Evolutionary conservation across 352 stramenopile genomes (phyloP), one percentile per base, ranked within the genome.

Genomic region (Halophytophthora batemanensis): DNA sequence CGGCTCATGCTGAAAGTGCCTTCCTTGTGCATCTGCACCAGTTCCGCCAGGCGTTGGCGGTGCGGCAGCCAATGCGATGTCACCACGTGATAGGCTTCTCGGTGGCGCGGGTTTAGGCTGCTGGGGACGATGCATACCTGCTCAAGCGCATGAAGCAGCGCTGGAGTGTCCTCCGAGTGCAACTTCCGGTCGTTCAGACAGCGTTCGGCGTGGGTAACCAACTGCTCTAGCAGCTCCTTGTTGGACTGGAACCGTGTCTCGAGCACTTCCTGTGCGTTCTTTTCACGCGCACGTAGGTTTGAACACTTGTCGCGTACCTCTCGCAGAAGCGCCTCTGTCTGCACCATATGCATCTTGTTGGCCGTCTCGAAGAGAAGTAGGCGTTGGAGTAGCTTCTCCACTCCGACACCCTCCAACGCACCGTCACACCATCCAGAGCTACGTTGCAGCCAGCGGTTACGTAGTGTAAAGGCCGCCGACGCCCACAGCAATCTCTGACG

Each of bases 331-430:
- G 66, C 62, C 34, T 86, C 65, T 0, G 76, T 86, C n/a, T 76
- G 57, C 10, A 82, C 50, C 79, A 90, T 90, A 61, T 90, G 69
- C 76, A 90, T 87, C 22, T 86, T 86, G 59, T 90, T 86, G 5
- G 71, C 79, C 14, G 70, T 63, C 22, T 83, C 75, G 36, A 86
- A 82, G 4, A 87, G 42, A 15, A 87, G 47, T 10, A 90, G 53
- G 21, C 65, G 66, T 34, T 84, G 50, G 22, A 90, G 47, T 2
- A 90, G 48, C 5, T 84, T 56, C 22, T 86, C 83, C 0, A 90
- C 74, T 17, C 79, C 79, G 0, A 82, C 79, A n/a, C 77, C 77
- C 28, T 77, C 64, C n/a, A 57, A 53, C 29, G 66, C 59, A 17
- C 37, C 31, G 31, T 90, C 79, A 42, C 79, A 87, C 79, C 79